A percentile compares a stretch with the other conserved stretches of the same genome.
phyloP scores from a whole-genome alignment of 495 filamentous ascomycete species.

The Geoglossum glabrum region DNA sequence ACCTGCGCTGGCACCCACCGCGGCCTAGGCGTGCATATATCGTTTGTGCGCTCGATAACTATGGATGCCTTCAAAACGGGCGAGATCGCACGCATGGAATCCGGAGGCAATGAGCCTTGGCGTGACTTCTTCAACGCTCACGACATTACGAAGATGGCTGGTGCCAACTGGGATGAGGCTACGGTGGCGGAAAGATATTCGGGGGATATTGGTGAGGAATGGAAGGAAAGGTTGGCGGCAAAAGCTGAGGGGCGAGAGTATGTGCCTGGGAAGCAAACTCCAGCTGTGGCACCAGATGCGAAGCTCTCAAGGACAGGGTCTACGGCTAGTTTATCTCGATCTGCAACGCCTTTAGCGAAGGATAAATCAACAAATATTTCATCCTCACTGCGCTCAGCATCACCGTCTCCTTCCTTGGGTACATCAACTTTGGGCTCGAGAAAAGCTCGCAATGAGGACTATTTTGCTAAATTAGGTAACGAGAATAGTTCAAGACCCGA shows the following conservation, averaged over 20 bases:
- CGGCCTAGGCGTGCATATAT: conserved; percentile 90
- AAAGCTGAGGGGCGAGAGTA: conserved; percentile 76
- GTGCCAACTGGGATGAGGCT: conserved; percentile 43
- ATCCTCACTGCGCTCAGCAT: conserved; percentile 9
- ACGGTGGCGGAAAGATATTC: conserved; percentile 73
- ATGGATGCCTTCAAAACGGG: conserved; percentile 93
- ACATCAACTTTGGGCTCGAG: conserved; percentile 5
- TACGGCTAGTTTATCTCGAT: not conserved
- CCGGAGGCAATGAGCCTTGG: conserved; percentile 77
- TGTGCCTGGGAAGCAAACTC: conserved; percentile 35
- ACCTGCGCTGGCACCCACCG: conserved; percentile 90
- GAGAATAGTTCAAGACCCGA: conserved; percentile 61
- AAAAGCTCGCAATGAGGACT: conserved; percentile 65
- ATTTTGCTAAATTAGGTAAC: conserved; percentile 64
- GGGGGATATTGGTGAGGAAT: conserved; percentile 78
- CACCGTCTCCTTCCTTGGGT: conserved; percentile 12
- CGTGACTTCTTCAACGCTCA: conserved; percentile 61
- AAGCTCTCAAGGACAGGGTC: conserved; percentile 3
- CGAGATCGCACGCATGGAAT: conserved; percentile 72
- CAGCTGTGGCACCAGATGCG: conserved; percentile 5
- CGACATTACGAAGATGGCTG: conserved; percentile 35
- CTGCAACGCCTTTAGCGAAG: not conserved
- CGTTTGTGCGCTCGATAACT: conserved; percentile 84
- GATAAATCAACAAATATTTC: not conserved
- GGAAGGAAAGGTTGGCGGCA: conserved; percentile 70